Conservation (phyloP, 768 basidiomycete genomes). For the Strobilomyces echinocephalus region DNA sequence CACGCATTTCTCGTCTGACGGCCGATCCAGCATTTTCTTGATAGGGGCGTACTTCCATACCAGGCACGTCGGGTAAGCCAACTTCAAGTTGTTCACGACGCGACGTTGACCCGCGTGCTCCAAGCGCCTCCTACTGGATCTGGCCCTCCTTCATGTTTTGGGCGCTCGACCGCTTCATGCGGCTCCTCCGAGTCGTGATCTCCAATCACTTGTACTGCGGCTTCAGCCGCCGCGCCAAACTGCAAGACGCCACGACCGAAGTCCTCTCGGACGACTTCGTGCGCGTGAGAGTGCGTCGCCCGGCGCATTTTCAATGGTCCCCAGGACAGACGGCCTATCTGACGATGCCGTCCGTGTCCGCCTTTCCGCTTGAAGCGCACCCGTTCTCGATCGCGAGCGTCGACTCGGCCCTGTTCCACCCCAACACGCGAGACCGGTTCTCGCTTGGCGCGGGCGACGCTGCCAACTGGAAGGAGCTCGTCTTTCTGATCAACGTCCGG, state of each 20-base stretch:
- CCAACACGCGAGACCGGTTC: neutral
- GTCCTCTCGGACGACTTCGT: conserved; percentile 43
- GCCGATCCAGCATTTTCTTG: conserved; percentile 28
- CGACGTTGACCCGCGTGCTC: neutral
- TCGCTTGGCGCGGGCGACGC: neutral
- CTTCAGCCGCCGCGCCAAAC: conserved; percentile 19
- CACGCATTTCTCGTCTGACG: conserved; percentile 1
- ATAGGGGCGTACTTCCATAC: conserved; percentile 42
- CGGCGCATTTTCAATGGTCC: conserved; percentile 45
- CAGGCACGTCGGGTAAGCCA: conserved; percentile 13
- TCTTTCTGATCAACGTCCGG: conserved; percentile 56
- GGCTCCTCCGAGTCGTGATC: conserved; percentile 40
- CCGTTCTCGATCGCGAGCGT: conserved; percentile 60
- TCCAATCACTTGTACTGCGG: conserved; percentile 41
- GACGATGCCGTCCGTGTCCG: conserved; percentile 43
- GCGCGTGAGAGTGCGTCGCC: conserved; percentile 42
- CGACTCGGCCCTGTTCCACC: conserved; percentile 21
- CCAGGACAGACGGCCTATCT: conserved; percentile 56
- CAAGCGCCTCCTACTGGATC: conserved; percentile 24
- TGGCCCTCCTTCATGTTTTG: conserved; percentile 30
- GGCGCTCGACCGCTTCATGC: conserved; percentile 47
- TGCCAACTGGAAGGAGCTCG: conserved; percentile 37
- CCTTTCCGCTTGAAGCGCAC: conserved; percentile 47
- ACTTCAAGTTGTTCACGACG: neutral
- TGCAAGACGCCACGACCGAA: conserved; percentile 38